These are phyloP conservation scores for Hyphopichia burtonii DNA, from an alignment of 1,139 yeast genomes.

Conservation along the genomic window DNA sequence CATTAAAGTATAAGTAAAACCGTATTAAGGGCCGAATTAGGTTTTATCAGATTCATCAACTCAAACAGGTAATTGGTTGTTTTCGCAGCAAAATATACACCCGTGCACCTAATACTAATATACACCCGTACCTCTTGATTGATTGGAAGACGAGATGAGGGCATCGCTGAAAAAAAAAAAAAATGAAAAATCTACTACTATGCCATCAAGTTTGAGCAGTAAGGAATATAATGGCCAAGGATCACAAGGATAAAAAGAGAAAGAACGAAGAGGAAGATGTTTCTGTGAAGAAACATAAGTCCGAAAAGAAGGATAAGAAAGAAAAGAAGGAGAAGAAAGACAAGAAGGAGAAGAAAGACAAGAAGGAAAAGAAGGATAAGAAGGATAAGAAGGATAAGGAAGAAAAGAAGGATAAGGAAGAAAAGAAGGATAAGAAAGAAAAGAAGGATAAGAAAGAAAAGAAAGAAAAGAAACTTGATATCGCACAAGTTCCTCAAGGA, in stretches of 20 bases:
- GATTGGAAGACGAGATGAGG: too few relatives aligned
- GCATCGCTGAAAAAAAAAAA: neutral
- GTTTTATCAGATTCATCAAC: too few relatives aligned
- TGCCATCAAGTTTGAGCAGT: too few relatives aligned
- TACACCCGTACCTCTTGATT: too few relatives aligned
- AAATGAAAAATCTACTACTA: too few relatives aligned
- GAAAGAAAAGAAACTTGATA: slow-evolving; percentile 9
- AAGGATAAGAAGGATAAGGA: slow-evolving; percentile 50
- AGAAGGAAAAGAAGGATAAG: slow-evolving; percentile 45
- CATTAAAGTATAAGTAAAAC: too few relatives aligned
- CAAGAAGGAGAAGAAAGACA: slow-evolving; percentile 40
- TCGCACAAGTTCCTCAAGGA: slow-evolving; percentile 8
- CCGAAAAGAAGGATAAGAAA: too few relatives aligned
- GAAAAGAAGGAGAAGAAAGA: slow-evolving; percentile 41
- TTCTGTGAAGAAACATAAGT: slow-evolving; percentile 16
- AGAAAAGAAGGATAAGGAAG: slow-evolving; percentile 37
- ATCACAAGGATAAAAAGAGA: slow-evolving; percentile 44
- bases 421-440: slow-evolving; percentile 31
- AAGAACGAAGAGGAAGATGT: slow-evolving; percentile 31
- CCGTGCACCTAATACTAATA: neutral
- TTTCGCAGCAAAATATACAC: too few relatives aligned
- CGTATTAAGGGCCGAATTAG: too few relatives aligned
- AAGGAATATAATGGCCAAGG: slow-evolving; percentile 28
- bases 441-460: slow-evolving; percentile 13
- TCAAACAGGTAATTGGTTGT: too few relatives aligned